Evolutionary conservation across 1,284 basidiomycete genomes (phyloP), one percentile per base, ranked within the genome.

Genomic region (Cutaneotrichosporon sp.): DNA sequence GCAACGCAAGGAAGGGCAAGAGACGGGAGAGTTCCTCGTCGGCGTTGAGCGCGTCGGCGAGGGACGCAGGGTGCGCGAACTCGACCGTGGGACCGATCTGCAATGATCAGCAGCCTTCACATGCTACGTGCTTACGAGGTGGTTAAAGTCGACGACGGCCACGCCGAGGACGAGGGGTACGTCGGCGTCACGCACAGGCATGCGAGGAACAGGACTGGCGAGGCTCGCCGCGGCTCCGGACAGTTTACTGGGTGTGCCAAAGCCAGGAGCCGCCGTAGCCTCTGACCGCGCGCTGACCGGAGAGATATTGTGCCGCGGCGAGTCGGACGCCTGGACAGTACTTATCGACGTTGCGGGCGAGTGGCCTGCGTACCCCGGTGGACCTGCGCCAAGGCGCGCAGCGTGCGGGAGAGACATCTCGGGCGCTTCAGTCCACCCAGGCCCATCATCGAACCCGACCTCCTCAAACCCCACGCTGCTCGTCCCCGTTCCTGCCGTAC

Each of bases 1-100:
- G 94, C 18, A 99, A 80, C 0, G 94, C 96, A n/a, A 98, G 80
- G 76, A 99, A 98, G 0, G 94, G 94, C 17, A 99, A 78, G 39
- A 91, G 84, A 66, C 86, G 85, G 36, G 80, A 77, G 43, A 94
- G 80, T 64, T 88, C 87, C 58, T 89, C 86, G 66, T 94, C 85
- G 33, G 87, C 81, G 56, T 86, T 83, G 39, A 93, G 80, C 2
- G 81, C 80, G 4, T 84, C 84, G 60, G 68, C 65, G 4, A 77
- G 80, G 76, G 51, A 80, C 77, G 70, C 60, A 5, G 80, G 79
- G 60, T 77, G 76, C 7, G 75, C 69, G 52, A 86, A 96, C 72
- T 97, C 91, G 57, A 96, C 87, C 47, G 83, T 85, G 10, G 92
- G 92, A 1, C 92, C 92, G 50, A 94, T 85, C 88, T 91, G 62